Conservation (phyloP, 2,329 filamentous ascomycete species). For the Ophiocordyceps robertsii region DNA sequence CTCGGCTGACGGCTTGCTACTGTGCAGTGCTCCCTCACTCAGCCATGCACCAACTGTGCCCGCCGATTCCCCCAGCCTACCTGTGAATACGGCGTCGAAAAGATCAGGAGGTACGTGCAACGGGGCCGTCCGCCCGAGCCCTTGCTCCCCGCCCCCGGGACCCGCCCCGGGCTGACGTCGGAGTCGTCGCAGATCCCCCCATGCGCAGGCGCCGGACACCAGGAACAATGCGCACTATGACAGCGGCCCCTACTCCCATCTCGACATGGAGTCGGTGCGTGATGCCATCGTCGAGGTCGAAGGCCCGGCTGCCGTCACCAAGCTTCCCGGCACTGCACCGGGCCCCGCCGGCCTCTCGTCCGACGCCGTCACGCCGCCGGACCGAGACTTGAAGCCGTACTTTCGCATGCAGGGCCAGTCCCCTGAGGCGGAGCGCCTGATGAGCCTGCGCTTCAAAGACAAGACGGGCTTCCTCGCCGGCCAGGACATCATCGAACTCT, state of each 20-base stretch:
- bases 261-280: constrained; percentile 19
- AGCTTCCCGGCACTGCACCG: neutral
- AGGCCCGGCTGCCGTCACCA: constrained; percentile 3
- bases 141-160: too few relatives aligned
- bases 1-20: neutral
- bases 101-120: constrained; percentile 10
- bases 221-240: constrained; percentile 4
- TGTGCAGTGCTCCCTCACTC: constrained; percentile 36
- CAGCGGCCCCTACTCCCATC: constrained; percentile 19
- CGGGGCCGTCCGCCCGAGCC: neutral
- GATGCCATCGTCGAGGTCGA: constrained; percentile 21
- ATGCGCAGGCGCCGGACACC: constrained; percentile 7
- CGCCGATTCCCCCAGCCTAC: constrained; percentile 36
- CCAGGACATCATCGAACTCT: constrained; percentile 13
- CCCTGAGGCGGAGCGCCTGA: constrained; percentile 7
- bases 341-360: neutral
- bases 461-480: constrained; percentile 11
- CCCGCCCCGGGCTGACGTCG: too few relatives aligned
- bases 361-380: neutral
- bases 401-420: constrained; percentile 4
- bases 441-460: constrained; percentile 11
- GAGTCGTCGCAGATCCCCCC: neutral
- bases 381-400: neutral
- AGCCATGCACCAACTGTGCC: constrained; percentile 39
- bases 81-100: constrained; percentile 28